These are phyloP conservation scores for Fusarium coicis DNA, from an alignment of 2,329 filamentous ascomycete genomes.

Conservation along the genomic window DNA sequence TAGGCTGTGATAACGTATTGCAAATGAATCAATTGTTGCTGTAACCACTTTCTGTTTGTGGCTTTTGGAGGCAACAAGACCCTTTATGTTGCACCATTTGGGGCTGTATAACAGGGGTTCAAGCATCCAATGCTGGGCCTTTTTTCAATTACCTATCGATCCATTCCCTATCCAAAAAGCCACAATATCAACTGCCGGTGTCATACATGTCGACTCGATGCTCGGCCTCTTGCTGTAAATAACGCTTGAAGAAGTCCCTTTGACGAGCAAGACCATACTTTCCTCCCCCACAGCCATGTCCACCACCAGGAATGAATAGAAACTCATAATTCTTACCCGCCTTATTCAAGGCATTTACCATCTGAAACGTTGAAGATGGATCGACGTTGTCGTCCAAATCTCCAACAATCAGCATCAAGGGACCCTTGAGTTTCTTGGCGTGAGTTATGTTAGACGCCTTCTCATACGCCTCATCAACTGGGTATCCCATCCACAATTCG, in stretches of 20 bases:
- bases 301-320: conserved; percentile 41
- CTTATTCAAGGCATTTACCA: conserved; percentile 42
- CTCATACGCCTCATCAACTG: conserved; percentile 44
- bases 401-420: conserved; percentile 46
- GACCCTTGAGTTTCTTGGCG: conserved; percentile 42
- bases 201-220: conserved; percentile 11
- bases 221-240: conserved; percentile 12
- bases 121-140: not conserved
- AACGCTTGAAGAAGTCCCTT: conserved; percentile 26
- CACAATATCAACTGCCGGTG: not conserved
- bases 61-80: conserved; percentile 9
- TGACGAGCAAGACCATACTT: conserved; percentile 36
- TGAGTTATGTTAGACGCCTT: conserved; percentile 45
- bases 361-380: conserved; percentile 45
- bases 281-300: conserved; percentile 29
- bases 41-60: not conserved
- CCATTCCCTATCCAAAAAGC: not conserved
- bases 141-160: not conserved
- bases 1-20: not conserved
- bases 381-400: conserved; percentile 47
- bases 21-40: not conserved
- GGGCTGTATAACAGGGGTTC: conserved; percentile 12
- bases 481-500: conserved; percentile 49
- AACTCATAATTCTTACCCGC: conserved; percentile 46
- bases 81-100: conserved; percentile 24